These are phyloP conservation scores for Aspergillus hortae DNA, from an alignment of 2,329 filamentous ascomycete genomes.

Conservation along the genomic window DNA sequence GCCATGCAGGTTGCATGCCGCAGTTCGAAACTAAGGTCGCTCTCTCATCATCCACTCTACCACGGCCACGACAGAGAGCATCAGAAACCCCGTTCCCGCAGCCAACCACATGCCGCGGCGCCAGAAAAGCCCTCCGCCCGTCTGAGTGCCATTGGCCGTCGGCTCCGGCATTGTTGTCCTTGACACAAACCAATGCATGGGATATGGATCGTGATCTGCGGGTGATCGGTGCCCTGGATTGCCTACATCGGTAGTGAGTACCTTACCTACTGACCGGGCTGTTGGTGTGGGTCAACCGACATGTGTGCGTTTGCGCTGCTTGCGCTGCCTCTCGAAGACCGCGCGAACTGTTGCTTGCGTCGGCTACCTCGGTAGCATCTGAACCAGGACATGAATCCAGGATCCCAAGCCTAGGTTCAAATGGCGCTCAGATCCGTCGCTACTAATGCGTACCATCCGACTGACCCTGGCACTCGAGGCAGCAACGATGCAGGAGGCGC, in stretches of 20 bases:
- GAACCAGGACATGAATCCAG: background rate
- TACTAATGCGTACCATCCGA: background rate
- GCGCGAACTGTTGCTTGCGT: too few relatives aligned
- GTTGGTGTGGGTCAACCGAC: too few relatives aligned
- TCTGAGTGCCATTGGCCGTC: background rate
- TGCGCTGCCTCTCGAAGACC: too few relatives aligned
- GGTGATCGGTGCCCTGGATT: too few relatives aligned
- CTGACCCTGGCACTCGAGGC: too few relatives aligned
- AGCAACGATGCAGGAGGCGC: too few relatives aligned
- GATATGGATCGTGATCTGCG: too few relatives aligned
- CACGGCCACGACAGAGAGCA: conserved; percentile 3
- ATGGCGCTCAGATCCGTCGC: background rate
- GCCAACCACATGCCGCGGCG: background rate
- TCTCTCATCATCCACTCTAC: conserved; percentile 1
- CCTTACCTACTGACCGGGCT: too few relatives aligned
- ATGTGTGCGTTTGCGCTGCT: too few relatives aligned
- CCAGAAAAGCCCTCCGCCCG: background rate
- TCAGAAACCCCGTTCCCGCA: background rate
- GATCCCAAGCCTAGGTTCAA: background rate
- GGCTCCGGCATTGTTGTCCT: background rate
- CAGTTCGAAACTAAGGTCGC: background rate
- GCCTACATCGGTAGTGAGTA: too few relatives aligned
- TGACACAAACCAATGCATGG: conserved; percentile 1
- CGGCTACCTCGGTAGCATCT: background rate
- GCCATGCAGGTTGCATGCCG: conserved; percentile 2